Evolutionary conservation across 23 red algal genomes (phyloP), one percentile per base, ranked within the genome.

Genomic region (Gracilaria vermiculophylla): DNA sequence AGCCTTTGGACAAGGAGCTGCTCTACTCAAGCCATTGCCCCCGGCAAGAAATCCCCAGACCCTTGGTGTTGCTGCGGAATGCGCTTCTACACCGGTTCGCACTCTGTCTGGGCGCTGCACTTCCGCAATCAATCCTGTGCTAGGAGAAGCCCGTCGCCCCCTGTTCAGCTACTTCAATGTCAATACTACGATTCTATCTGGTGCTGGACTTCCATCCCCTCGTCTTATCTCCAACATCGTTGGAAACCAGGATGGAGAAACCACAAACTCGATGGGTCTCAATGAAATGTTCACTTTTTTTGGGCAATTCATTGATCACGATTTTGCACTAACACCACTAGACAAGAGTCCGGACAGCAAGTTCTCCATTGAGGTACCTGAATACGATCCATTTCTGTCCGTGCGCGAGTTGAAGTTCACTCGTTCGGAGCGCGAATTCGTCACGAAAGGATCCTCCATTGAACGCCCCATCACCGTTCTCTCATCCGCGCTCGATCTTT

Each of bases 161-260:
- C 76, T 57, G 32, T 79, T 57, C 24, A 79, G 76, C 24, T 79
- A 79, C 49, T 57, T 79, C 76, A 32, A 73, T 73, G 67, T 73
- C 17, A 45, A 13, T 14, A 73, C 67, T 32, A 47, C 67, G 4
- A 16, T 73, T 0, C 39, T 20, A 41, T 47, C n/a, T 15, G 76
- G 45, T 7, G 76, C 48, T 53, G 21, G 53, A 23, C 32, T 65
- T 17, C 85, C 85, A 10, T 78, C 69, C 15, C 60, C 85, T 20
- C 69, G 85, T 34, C 27, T 19, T 45, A 78, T 89, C 25, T 89
- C 85, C 50, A 89, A 89, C 71, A 78, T 89, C n/a, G 41, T 89
- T 27, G 40, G 85, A 17, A 29, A 64, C 3, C 85, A 89, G 69
- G 28, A 33, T 19, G 85, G 31, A 34, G 72, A 78, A 23, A 64